These are phyloP conservation scores for Mycena rebaudengoi DNA, from an alignment of 768 basidiomycete genomes.

Conservation along the genomic window DNA sequence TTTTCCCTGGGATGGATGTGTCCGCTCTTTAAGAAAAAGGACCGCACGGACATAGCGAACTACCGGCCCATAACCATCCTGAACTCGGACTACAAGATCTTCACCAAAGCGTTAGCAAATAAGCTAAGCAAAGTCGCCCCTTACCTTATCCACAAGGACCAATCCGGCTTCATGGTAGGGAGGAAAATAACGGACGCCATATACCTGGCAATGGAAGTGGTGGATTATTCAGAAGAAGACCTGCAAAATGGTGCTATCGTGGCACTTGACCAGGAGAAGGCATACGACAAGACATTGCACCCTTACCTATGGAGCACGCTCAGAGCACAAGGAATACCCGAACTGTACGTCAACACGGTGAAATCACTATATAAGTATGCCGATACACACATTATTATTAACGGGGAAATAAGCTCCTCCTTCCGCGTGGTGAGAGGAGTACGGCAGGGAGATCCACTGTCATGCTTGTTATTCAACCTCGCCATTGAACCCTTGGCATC, in stretches of 20 bases:
- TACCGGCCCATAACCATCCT: conserved; percentile 30
- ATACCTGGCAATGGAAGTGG: conserved; percentile 20
- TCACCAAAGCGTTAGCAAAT: conserved; percentile 12
- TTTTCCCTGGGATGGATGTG: not conserved
- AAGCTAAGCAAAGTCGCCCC: conserved; percentile 2
- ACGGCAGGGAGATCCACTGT: conserved; percentile 39
- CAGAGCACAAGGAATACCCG: not conserved
- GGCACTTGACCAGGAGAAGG: too few species aligned
- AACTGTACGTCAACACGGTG: conserved; percentile 25
- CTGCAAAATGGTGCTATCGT: conserved; percentile 18
- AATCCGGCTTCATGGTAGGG: conserved; percentile 34
- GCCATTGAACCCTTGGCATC: too few species aligned
- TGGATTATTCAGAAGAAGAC: conserved; percentile 2
- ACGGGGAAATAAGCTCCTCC: conserved; percentile 28
- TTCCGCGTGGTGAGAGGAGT: conserved; percentile 34
- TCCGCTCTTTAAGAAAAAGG: too few species aligned
- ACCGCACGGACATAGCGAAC: too few species aligned
- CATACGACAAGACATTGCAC: too few species aligned
- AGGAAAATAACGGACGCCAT: conserved; percentile 30
- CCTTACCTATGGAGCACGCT: conserved; percentile 9
- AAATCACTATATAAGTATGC: conserved; percentile 30
- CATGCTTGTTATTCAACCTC: conserved; percentile 39
- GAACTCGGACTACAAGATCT: conserved; percentile 18
- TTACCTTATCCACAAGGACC: conserved; percentile 24
- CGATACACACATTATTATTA: conserved; percentile 30